Evolutionary conservation across 2,329 filamentous ascomycete species (phyloP), one percentile per base, ranked within the genome.

Genomic region (Fusarium buharicum): DNA sequence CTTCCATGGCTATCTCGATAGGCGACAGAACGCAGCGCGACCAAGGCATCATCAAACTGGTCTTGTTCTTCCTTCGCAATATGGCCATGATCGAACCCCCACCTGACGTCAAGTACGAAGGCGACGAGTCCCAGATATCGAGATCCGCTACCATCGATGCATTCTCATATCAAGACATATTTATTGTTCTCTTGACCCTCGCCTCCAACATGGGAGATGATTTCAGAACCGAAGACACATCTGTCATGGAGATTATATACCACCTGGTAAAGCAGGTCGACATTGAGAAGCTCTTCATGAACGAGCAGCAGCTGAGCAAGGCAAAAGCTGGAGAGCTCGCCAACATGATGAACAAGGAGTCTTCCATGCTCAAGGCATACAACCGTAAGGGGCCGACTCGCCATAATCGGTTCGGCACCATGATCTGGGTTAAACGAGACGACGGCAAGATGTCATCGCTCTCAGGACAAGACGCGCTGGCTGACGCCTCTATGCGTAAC

Each of bases 191-290:
- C 18, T 80, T 98, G 48, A 96, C 93, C 0, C 81, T 99, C 43
- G 90, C 92, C 12, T 97, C 93, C 3, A 96, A 94, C 62, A 94
- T 97, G 80, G 92, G 91, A 30, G 93, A 97, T 36, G 94, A 98
- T 69, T 99, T 97, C 74, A 88, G 90, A 59, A 87, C 88, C 14
- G 92, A 98, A 68, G 94, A 98, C 72, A 88, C 94, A 2, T 84
- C 93, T n/a, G 77, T 97, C 18, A 86, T 99, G 77, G 95, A 99
- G 73, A 91, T 94, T 34, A 78, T 99, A 24, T 99, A 97, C 76
- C 92, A 98, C 69, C 76, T 99, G 1, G 85, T 98, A 55, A 98
- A 98, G 75, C 91, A 93, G 17, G 88, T 98, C 13, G 89, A 97
- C 73, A 83, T 90, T 3, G 85, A 90, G 57, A 92, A 92, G 73